phyloP scores from a whole-genome alignment of 345 rosid genomes.

The Abelmoschus esculentus region DNA sequence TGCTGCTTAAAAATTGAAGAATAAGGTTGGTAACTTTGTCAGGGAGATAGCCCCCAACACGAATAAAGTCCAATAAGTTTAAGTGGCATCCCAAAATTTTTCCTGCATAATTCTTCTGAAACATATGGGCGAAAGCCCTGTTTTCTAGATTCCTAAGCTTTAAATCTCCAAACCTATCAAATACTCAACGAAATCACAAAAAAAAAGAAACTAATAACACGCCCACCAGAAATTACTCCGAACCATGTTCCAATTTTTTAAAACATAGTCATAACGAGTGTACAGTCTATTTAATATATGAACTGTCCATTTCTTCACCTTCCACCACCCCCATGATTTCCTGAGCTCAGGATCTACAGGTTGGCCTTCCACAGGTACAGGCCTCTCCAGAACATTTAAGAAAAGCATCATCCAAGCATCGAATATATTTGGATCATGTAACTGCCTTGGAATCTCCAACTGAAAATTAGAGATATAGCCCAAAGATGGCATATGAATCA shows the following conservation, averaged over 20 bases:
- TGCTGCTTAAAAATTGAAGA: slow-evolving; percentile 92
- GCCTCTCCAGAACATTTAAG: slow-evolving; percentile 81
- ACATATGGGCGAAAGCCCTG: slow-evolving; percentile 81
- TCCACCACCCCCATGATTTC: slow-evolving; percentile 99
- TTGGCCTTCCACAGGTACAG: slow-evolving; percentile 92
- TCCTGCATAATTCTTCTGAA: slow-evolving; percentile 90
- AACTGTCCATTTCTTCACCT: slow-evolving; percentile 98
- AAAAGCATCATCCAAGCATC: slow-evolving; percentile 95
- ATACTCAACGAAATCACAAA: background rate
- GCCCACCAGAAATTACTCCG: background rate
- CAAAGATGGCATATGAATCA: background rate
- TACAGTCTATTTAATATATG: slow-evolving; percentile 89
- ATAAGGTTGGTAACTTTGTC: slow-evolving; percentile 91
- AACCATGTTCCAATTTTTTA: background rate
- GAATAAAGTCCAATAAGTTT: slow-evolving; percentile 65
- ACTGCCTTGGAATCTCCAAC: slow-evolving; percentile 95
- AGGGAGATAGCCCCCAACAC: slow-evolving; percentile 88
- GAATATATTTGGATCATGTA: slow-evolving; percentile 67
- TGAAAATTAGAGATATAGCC: slow-evolving; percentile 20
- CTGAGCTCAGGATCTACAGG: slow-evolving; percentile 81
- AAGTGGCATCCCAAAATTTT: slow-evolving; percentile 89
- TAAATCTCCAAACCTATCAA: slow-evolving; percentile 86
- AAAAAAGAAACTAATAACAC: background rate
- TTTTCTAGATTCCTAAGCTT: slow-evolving; percentile 80
- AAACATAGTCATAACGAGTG: slow-evolving; percentile 47